Conservation (phyloP, 805 yeast species). For the Suhomyces prunicola region DNA sequence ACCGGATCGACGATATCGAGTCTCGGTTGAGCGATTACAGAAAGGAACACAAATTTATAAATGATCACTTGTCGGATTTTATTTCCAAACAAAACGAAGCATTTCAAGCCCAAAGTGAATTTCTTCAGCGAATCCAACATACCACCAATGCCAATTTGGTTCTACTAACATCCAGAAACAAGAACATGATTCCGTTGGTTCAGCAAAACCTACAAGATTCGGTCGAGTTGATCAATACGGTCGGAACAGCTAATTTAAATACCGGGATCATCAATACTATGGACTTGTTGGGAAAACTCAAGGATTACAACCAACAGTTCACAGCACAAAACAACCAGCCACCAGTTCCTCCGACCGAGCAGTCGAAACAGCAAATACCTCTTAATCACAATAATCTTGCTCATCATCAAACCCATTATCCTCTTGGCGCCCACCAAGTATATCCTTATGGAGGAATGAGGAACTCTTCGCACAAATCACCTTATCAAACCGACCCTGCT, state of each 20-base stretch:
- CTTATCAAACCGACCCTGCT: background rate
- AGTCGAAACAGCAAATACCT: background rate
- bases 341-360: background rate
- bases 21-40: conserved; percentile 11
- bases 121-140: conserved; percentile 15
- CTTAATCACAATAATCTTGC: background rate
- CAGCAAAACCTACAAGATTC: conserved; percentile 14
- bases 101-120: conserved; percentile 14
- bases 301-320: background rate
- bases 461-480: background rate
- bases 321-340: background rate
- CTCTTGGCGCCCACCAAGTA: background rate
- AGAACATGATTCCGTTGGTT: conserved; percentile 12
- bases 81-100: conserved; percentile 16
- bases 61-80: conserved; percentile 10
- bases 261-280: conserved; percentile 15
- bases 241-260: conserved; percentile 10
- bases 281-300: conserved; percentile 16
- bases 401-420: background rate
- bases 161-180: conserved; percentile 10
- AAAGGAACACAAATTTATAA: conserved; percentile 11
- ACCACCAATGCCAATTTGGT: conserved; percentile 11
- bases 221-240: conserved; percentile 6
- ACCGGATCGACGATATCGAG: conserved; percentile 8
- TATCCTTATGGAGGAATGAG: background rate